Conservation (phyloP, 495 filamentous ascomycete genomes). For the Glarea lozoyensis region DNA sequence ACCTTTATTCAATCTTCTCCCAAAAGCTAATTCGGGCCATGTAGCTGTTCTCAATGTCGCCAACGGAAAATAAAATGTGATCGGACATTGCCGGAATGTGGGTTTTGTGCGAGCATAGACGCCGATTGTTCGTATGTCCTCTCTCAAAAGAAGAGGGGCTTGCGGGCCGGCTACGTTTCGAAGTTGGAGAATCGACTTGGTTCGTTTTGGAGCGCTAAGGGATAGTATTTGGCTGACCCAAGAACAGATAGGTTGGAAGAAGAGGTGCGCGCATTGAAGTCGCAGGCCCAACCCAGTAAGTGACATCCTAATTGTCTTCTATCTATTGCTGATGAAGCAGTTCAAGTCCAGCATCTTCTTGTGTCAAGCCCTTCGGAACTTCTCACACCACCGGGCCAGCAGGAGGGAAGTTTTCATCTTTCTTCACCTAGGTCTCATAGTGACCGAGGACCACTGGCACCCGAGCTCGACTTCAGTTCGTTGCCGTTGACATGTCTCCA, state of each 20-base stretch:
- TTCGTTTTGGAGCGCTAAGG: background rate
- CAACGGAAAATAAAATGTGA: slow-evolving; percentile 21
- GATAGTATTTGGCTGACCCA: background rate
- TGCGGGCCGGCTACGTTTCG: slow-evolving; percentile 25
- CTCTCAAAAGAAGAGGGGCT: slow-evolving; percentile 19
- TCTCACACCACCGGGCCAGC: no score
- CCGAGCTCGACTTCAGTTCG: slow-evolving; percentile 10
- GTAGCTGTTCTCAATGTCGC: slow-evolving; percentile 15
- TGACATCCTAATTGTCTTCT: no score
- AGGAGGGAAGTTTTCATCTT: no score
- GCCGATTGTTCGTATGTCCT: slow-evolving; percentile 16
- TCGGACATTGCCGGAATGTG: slow-evolving; percentile 17
- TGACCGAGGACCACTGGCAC: background rate
- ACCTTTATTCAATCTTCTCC: background rate
- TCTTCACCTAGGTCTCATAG: background rate
- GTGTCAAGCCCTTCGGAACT: no score
- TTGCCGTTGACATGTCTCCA: slow-evolving; percentile 6
- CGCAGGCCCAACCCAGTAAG: slow-evolving; percentile 7
- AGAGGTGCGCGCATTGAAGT: slow-evolving; percentile 15
- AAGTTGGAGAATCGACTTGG: slow-evolving; percentile 23
- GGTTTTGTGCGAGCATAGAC: slow-evolving; percentile 16
- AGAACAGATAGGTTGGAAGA: slow-evolving; percentile 11
- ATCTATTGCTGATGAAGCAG: no score
- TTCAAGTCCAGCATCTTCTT: no score
- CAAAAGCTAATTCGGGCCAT: slow-evolving; percentile 5